Evolutionary conservation across 129 eudicot genomes (phyloP).

Genomic region (Scalesia atractyloides): DNA sequence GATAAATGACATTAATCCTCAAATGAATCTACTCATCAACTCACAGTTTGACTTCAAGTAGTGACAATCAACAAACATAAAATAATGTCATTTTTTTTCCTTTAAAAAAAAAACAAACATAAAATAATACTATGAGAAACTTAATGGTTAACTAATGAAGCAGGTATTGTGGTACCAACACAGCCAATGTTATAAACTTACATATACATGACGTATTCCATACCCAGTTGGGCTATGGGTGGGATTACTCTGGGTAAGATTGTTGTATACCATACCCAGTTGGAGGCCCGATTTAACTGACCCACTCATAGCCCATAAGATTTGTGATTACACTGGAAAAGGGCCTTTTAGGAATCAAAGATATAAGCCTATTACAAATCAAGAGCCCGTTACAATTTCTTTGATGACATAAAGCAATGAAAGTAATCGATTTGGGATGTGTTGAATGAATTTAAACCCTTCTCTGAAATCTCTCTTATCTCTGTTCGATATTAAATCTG

Average conservation of each 20-base stretch:
- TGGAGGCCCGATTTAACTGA: background rate
- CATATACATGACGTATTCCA: background rate
- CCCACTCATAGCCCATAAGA: background rate
- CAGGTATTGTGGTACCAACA: background rate
- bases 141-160: background rate
- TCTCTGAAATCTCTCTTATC: no score
- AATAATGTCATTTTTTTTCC: no score
- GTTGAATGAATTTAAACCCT: background rate
- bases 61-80: constrained; percentile 13
- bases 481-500: background rate
- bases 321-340: background rate
- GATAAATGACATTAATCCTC: background rate
- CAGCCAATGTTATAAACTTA: background rate
- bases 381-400: background rate
- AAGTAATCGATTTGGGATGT: background rate
- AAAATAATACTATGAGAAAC: background rate
- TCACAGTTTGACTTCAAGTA: background rate
- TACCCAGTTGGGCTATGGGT: no score
- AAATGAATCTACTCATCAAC: background rate
- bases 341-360: background rate
- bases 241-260: no score
- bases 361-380: background rate
- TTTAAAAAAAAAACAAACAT: no score
- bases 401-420: background rate
- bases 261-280: background rate